These are phyloP conservation scores for Solanum ossicruentum DNA, from an alignment of 257 asterid species.

Conservation along the genomic window DNA sequence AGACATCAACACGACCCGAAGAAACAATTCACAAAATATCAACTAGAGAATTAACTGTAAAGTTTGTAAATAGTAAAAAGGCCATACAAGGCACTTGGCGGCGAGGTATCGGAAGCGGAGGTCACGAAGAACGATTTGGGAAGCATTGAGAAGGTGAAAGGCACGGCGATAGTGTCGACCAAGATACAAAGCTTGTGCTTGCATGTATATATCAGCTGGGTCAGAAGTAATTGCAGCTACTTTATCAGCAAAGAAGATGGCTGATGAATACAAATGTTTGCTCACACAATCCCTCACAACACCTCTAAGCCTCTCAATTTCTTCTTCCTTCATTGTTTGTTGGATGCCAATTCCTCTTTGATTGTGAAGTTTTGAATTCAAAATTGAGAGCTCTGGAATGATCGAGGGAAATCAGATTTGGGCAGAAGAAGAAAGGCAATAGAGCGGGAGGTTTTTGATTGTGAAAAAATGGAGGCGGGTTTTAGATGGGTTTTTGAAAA, in stretches of 20 bases:
- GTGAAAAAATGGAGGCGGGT: neutral
- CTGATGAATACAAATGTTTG: slow-evolving; percentile 94
- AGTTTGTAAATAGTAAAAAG: neutral
- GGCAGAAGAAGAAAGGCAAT: neutral
- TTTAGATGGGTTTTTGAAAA: neutral
- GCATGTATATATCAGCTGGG: slow-evolving; percentile 97
- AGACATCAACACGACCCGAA: neutral
- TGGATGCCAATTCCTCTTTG: neutral
- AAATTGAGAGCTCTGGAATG: neutral
- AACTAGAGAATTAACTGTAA: neutral
- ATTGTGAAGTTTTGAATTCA: neutral
- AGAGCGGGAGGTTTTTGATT: neutral
- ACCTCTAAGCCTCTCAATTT: slow-evolving; percentile 78
- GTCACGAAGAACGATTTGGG: slow-evolving; percentile 94
- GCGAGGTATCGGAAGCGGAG: slow-evolving; percentile 97
- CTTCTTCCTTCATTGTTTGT: slow-evolving; percentile 67
- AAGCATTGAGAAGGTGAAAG: slow-evolving; percentile 90
- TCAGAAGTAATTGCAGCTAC: slow-evolving; percentile 94
- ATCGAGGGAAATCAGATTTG: neutral
- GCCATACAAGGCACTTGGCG: slow-evolving; percentile 83
- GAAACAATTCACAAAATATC: neutral
- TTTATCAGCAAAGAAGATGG: slow-evolving; percentile 93
- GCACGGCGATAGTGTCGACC: slow-evolving; percentile 96
- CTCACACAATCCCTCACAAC: slow-evolving; percentile 94
- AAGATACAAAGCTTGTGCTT: slow-evolving; percentile 94